Evolutionary conservation across 2,329 filamentous ascomycete genomes (phyloP).

Genomic region (Nigrospora oryzae): DNA sequence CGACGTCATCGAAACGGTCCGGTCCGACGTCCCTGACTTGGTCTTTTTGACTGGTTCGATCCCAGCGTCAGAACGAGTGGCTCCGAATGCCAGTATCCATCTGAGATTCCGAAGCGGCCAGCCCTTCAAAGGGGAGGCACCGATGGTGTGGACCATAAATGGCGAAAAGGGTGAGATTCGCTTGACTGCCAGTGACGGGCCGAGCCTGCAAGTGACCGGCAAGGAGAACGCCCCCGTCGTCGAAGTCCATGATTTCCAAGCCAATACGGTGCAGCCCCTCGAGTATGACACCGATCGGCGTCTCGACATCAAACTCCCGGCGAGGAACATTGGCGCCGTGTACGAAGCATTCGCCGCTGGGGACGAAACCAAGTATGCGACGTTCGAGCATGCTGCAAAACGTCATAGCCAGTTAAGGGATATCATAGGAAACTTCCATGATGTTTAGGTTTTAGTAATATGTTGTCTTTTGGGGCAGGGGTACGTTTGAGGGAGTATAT

Average conservation of each 20-base stretch:
- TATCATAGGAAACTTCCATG: background rate
- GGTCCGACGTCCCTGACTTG: constrained; percentile 15
- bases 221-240: constrained; percentile 31
- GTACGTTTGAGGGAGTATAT: too few species aligned
- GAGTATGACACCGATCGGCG: constrained; percentile 32
- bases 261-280: constrained; percentile 30
- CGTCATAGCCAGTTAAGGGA: constrained; percentile 5
- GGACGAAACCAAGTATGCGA: constrained; percentile 1
- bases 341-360: constrained; percentile 43
- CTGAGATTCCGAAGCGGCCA: constrained; percentile 34
- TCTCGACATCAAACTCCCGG: constrained; percentile 31
- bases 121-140: constrained; percentile 34
- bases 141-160: constrained; percentile 36
- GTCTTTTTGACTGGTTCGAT: constrained; percentile 19
- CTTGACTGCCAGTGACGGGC: constrained; percentile 16
- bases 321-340: constrained; percentile 39
- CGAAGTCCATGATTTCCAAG: constrained; percentile 40
- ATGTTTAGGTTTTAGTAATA: too few species aligned
- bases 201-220: constrained; percentile 11
- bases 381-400: constrained; percentile 6
- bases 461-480: too few species aligned
- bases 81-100: constrained; percentile 27
- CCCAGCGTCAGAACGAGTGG: constrained; percentile 9
- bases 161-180: constrained; percentile 41
- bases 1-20: constrained; percentile 19